Base-by-base conservation (phyloP, 805 yeast genomes). In the Metschnikowia noctiluminum region DNA sequence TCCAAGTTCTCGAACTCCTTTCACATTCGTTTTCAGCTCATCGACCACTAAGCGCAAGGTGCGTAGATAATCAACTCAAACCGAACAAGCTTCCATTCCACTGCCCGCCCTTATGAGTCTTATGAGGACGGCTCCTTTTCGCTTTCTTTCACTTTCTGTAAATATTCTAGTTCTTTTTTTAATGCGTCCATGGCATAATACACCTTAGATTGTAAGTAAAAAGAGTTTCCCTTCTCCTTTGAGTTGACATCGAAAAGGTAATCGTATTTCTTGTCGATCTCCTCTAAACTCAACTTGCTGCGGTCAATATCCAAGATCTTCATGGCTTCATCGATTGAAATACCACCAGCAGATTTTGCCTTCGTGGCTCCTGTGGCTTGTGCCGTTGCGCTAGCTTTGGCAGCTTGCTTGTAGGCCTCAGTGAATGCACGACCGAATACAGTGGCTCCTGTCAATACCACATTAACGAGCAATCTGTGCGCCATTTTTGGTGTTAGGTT, bases 331-430 rank as follows among this genome's bases (percentile, higher is more conserved):
- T 87, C 95, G 35, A 89, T 75, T 7, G 90, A 75, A 42, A 94
- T 82, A 35, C 96, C 98, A 21, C 86, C 85, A 34, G 76, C 78
- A 52, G 89, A 82, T 30, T 79, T 72, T 45, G 79, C 77, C 58
- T 70, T 71, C 40, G 65, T 59, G 38, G 65, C 62, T 7, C 61
- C 63, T 26, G 59, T 59, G 35, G 71, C 68, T 37, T 49, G 53
- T 8, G 71, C 71, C 28, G 88, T 79, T 2, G 92, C 89, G n/a
- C 96, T 83, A 46, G 91, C 91, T 45, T 92, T 88, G 14, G 98
- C 97, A 1, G 96, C 96, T 71, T 94, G 98, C 62, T 85, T 87
- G 76, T 92, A 94, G 0, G 99, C 98, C 66, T 90, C 96, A n/a
- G 89, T 78, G 66, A 94, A 94, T 0, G 99, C 99, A 59, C 88